phyloP scores from a whole-genome alignment of 202 grass and related monocot genomes.

The Bolboschoenoplectus hybrid region DNA sequence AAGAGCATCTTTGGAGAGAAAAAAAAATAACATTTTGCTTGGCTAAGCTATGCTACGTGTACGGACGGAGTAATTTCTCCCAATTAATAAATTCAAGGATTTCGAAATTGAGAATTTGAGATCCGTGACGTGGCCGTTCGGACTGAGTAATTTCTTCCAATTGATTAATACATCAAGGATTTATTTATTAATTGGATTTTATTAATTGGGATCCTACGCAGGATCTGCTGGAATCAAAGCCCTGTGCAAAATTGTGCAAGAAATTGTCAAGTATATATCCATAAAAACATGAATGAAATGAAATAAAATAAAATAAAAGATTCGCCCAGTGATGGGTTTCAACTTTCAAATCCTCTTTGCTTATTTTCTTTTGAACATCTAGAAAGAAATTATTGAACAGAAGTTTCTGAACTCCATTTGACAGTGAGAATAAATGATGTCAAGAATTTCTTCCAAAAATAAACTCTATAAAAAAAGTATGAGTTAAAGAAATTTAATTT shows the following conservation, averaged over 20 bases:
- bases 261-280: not conserved
- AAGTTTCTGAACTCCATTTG: not conserved
- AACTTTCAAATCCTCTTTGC: not conserved
- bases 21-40: not conserved
- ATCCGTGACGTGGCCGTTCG: not conserved
- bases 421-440: not conserved
- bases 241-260: not conserved
- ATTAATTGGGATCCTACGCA: not conserved
- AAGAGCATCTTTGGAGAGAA: not conserved
- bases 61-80: not conserved
- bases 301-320: not conserved
- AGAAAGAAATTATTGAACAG: not conserved
- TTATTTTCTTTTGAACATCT: not conserved
- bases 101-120: not conserved
- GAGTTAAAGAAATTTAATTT: not conserved
- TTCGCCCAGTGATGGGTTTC: not conserved
- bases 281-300: not conserved
- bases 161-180: not conserved
- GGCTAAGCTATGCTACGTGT: not conserved
- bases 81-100: not conserved
- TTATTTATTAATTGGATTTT: not conserved
- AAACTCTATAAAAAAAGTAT: not conserved
- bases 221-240: not conserved
- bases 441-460: not conserved
- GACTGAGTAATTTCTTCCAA: not conserved